These are phyloP conservation scores for Tieghemiomyces parasiticus DNA, from an alignment of 192 early-diverging fungal species.

Conservation along the genomic window DNA sequence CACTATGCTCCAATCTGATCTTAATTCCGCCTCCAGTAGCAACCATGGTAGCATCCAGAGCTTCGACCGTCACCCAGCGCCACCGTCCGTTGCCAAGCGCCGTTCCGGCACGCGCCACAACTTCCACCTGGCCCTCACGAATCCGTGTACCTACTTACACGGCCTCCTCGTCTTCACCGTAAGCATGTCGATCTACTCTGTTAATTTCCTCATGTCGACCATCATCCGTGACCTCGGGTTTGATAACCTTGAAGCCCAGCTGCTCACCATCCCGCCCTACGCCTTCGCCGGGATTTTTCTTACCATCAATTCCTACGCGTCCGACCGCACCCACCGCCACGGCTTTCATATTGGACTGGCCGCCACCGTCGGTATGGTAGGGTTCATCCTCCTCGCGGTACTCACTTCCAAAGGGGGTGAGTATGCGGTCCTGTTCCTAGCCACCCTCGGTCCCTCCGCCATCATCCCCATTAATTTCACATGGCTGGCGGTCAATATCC, in stretches of 20 bases:
- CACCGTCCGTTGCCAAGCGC: slow-evolving; percentile 12
- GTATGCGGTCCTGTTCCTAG: neutral
- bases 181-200: slow-evolving; percentile 43
- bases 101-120: too few relatives aligned
- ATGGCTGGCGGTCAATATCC: neutral
- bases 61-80: neutral
- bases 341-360: slow-evolving; percentile 23
- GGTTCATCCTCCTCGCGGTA: slow-evolving; percentile 22
- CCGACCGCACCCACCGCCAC: slow-evolving; percentile 27
- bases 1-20: neutral
- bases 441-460: neutral
- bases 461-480: neutral
- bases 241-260: slow-evolving; percentile 25
- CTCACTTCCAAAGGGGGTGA: neutral
- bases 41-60: neutral
- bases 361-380: slow-evolving; percentile 19
- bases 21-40: neutral
- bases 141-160: slow-evolving; percentile 34
- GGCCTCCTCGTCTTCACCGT: slow-evolving; percentile 44
- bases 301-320: slow-evolving; percentile 23
- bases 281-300: slow-evolving; percentile 25
- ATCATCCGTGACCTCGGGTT: slow-evolving; percentile 54
- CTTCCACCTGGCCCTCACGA: slow-evolving; percentile 27
- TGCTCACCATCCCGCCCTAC: slow-evolving; percentile 38
- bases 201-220: slow-evolving; percentile 52